Base-by-base conservation (phyloP, 2,329 filamentous ascomycete genomes). In the Plenodomus tracheiphilus region DNA sequence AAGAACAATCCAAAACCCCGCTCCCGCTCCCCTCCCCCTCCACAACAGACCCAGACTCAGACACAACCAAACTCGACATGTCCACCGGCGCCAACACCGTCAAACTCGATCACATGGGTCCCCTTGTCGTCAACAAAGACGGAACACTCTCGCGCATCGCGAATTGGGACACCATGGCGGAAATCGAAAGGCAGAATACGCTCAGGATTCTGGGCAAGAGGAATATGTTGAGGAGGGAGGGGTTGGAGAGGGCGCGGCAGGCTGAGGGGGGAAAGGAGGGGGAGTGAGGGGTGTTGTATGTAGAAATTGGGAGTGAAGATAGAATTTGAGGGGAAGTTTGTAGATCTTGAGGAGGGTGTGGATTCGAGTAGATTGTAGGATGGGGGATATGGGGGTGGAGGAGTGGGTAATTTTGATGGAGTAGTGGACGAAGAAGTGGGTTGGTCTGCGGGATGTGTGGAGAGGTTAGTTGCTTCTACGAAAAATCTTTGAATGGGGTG, bases 91-190 rank as follows among this genome's bases (percentile, higher is more conserved):
- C 61, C 13, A 30, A 34, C 25, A 46, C 48, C 9, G 77, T 88
- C 37, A 82, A 79, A 41, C 79, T 91, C 8, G 86, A 89, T 64
- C 79, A 83, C 52, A 75, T 91, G 19, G 88, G 88, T 0, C 88
- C 88, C 1, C 77, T 91, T 61, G 87, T 92, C 1, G 84, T 91
- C 46, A 88, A 90, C 68, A 75, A 78, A 52, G 86, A 92, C 69
- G 88, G 88, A 17, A 85, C 85, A 8, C 70, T 91, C 58, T 85
- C 84, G 47, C 80, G 87, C 28, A 88, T 92, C 60, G 74, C 79
- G 30, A 91, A 92, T 69, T 92, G 88, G 88, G 77, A 75, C 8
- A 75, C 85, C 56, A 90, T 91, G 88, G 81, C 81, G 2, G 82
- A 84, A 20, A 78, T 84, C 6, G 88, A 91, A 77, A 79, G 77